Percentiles rank a stretch among this genome's conserved stretches.
These are phyloP conservation scores for Fusarium sp. DNA, from an alignment of 2,329 filamentous ascomycete species.

Conservation along the genomic window DNA sequence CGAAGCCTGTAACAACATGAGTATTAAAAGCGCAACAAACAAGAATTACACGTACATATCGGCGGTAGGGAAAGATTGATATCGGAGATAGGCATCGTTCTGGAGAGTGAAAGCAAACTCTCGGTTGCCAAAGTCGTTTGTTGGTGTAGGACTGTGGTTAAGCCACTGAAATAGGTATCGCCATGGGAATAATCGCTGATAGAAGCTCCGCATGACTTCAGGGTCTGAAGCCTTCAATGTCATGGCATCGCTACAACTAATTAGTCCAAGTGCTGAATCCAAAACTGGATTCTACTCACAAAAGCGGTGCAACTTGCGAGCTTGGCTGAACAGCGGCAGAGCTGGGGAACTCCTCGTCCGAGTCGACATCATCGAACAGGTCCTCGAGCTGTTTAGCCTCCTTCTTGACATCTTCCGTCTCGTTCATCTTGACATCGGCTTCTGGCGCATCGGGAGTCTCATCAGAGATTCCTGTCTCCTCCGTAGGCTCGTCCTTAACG, in stretches of 20 bases:
- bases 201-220: slow-evolving; percentile 92
- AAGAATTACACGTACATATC: slow-evolving; percentile 59
- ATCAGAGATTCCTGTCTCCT: slow-evolving; percentile 40
- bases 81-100: slow-evolving; percentile 92
- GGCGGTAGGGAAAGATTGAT: slow-evolving; percentile 75
- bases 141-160: slow-evolving; percentile 89
- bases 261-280: slow-evolving; percentile 16
- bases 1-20: slow-evolving; percentile 70
- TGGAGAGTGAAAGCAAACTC: slow-evolving; percentile 97
- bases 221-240: slow-evolving; percentile 73
- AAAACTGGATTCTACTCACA: slow-evolving; percentile 53
- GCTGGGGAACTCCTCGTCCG: slow-evolving; percentile 71
- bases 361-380: slow-evolving; percentile 69
- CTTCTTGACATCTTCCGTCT: slow-evolving; percentile 52
- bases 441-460: slow-evolving; percentile 27
- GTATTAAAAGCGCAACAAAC: not conserved
- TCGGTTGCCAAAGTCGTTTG: slow-evolving; percentile 89
- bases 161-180: slow-evolving; percentile 97
- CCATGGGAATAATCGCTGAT: slow-evolving; percentile 95
- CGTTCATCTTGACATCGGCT: slow-evolving; percentile 40
- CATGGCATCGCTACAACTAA: slow-evolving; percentile 48
- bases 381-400: slow-evolving; percentile 67
- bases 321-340: slow-evolving; percentile 57
- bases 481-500: slow-evolving; percentile 47
- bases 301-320: slow-evolving; percentile 61